Evolutionary conservation across 139 green algal species (phyloP).

Genomic region (Chlorella sorokiniana): DNA sequence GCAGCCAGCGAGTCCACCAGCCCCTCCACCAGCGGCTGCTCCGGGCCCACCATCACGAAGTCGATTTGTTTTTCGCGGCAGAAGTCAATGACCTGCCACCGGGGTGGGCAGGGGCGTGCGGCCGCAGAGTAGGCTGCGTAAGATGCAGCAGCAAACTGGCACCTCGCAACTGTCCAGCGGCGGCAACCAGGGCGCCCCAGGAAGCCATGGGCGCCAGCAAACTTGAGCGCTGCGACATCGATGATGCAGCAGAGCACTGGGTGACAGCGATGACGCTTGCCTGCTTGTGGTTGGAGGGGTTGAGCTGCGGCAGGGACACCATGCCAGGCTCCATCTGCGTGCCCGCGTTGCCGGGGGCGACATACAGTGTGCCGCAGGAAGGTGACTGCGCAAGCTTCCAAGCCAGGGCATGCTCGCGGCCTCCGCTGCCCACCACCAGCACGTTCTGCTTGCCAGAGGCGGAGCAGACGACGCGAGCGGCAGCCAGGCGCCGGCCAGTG

Average conservation of each 20-base stretch:
- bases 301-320: slow-evolving; percentile 53
- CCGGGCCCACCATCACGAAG: slow-evolving; percentile 90
- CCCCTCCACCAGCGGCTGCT: slow-evolving; percentile 94
- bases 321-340: slow-evolving; percentile 70
- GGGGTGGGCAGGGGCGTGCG: not conserved
- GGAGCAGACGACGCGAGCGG: not conserved
- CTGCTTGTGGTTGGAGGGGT: slow-evolving; percentile 55
- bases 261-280: slow-evolving; percentile 22
- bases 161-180: not conserved
- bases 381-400: slow-evolving; percentile 86
- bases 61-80: slow-evolving; percentile 73
- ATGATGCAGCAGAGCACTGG: not conserved
- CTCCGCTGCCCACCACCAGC: slow-evolving; percentile 85
- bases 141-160: not conserved
- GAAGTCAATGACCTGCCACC: slow-evolving; percentile 71
- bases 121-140: too few species aligned
- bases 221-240: too few species aligned
- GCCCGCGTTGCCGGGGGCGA: slow-evolving; percentile 86
- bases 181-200: too few species aligned
- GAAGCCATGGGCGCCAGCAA: too few species aligned
- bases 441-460: slow-evolving; percentile 67
- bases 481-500: not conserved
- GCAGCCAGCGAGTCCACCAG: slow-evolving; percentile 79
- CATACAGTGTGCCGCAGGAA: slow-evolving; percentile 67
- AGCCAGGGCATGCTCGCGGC: slow-evolving; percentile 87